Evolutionary conservation across 148 eudicot species (phyloP).

Genomic region (Rhododendron vialii): DNA sequence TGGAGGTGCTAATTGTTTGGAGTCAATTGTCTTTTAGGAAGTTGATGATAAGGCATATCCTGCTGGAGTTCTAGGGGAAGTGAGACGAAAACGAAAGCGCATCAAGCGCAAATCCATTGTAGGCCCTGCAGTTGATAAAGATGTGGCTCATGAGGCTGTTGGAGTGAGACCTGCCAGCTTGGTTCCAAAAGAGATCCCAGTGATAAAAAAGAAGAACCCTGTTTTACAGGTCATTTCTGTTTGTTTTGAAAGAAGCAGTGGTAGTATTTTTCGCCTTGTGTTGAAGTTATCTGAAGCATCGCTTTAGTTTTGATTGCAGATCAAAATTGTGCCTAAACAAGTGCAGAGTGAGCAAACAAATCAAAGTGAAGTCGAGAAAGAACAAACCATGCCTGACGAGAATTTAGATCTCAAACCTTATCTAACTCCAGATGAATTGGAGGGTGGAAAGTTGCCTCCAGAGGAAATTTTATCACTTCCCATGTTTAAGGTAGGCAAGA

Average conservation of each 20-base stretch:
- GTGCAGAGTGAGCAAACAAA: slow-evolving; percentile 40
- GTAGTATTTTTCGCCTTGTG: background rate
- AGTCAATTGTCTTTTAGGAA: slow-evolving; percentile 25
- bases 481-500: slow-evolving; percentile 72
- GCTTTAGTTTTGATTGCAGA: slow-evolving; percentile 41
- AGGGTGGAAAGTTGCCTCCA: slow-evolving; percentile 80
- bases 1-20: background rate
- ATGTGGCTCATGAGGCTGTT: slow-evolving; percentile 91
- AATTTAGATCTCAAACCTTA: slow-evolving; percentile 33
- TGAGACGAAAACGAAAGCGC: slow-evolving; percentile 45
- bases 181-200: slow-evolving; percentile 77
- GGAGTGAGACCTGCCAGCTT: slow-evolving; percentile 72
- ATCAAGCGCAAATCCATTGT: slow-evolving; percentile 67
- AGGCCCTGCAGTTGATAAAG: slow-evolving; percentile 88
- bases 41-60: slow-evolving; percentile 25
- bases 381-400: slow-evolving; percentile 28
- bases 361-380: slow-evolving; percentile 21
- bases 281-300: background rate
- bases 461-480: slow-evolving; percentile 94
- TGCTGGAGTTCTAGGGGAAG: slow-evolving; percentile 11
- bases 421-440: slow-evolving; percentile 70
- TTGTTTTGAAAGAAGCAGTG: background rate
- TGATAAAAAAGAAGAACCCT: slow-evolving; percentile 81
- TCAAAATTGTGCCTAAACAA: slow-evolving; percentile 74
- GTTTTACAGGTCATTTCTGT: slow-evolving; percentile 55